phyloP scores from a whole-genome alignment of 1,139 yeast species.

The Geotrichum reessii region DNA sequence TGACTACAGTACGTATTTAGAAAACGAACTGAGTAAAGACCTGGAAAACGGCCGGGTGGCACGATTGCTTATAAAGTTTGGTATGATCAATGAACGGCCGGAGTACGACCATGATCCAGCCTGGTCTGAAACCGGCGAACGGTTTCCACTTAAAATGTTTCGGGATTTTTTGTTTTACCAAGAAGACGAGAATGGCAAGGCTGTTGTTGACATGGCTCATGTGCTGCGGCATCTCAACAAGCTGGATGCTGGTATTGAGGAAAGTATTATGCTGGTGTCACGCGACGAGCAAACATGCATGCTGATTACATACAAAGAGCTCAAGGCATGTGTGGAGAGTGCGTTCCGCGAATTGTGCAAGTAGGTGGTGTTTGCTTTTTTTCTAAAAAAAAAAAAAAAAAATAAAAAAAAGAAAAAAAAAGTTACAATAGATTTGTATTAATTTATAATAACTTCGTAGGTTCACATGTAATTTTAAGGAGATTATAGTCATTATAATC shows the following conservation, averaged over 20 bases:
- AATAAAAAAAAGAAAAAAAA: neutral
- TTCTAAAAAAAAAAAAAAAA: too few relatives aligned
- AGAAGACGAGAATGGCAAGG: conserved; percentile 67
- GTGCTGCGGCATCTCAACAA: conserved; percentile 76
- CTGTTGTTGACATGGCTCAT: conserved; percentile 76
- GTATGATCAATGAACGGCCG: conserved; percentile 71
- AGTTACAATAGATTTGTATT: neutral
- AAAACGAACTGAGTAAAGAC: conserved; percentile 62
- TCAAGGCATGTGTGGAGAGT: conserved; percentile 66
- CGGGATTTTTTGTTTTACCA: conserved; percentile 84
- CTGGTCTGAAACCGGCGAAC: conserved; percentile 74
- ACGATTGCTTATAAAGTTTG: conserved; percentile 73
- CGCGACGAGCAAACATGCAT: conserved; percentile 79
- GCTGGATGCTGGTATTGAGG: conserved; percentile 88
- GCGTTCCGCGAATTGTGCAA: conserved; percentile 54
- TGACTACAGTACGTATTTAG: conserved; percentile 57
- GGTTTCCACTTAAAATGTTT: conserved; percentile 71
- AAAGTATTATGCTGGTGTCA: conserved; percentile 69
- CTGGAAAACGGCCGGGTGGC: conserved; percentile 85
- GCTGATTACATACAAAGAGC: conserved; percentile 70
- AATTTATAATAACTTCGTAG: neutral
- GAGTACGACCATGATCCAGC: conserved; percentile 51
- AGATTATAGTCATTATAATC: too few relatives aligned
- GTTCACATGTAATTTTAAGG: too few relatives aligned
- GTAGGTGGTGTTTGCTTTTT: too few relatives aligned